Conservation (phyloP, 306 rosid genomes). For the Cucurbita ficifolia region DNA sequence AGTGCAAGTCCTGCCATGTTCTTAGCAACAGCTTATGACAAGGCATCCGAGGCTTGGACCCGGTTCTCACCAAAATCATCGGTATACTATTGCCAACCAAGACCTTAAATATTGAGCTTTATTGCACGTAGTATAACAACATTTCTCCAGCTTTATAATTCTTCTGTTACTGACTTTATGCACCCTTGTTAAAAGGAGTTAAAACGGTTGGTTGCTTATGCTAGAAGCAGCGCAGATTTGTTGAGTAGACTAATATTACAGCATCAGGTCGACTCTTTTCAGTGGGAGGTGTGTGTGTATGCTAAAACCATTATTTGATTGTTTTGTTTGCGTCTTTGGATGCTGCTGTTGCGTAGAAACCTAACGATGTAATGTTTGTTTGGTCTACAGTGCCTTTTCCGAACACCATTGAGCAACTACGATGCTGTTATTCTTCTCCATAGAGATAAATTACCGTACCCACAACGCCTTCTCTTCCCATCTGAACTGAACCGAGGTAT, state of each 20-base stretch:
- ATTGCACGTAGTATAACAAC: neutral
- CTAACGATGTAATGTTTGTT: neutral
- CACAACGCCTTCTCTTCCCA: constrained; percentile 80
- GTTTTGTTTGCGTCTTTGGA: neutral
- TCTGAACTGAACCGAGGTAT: constrained; percentile 62
- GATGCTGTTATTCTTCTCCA: constrained; percentile 81
- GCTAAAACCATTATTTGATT: neutral
- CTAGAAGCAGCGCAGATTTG: constrained; percentile 76
- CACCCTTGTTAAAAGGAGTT: constrained; percentile 43
- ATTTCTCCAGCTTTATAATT: neutral
- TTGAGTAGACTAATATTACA: constrained; percentile 43
- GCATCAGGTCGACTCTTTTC: constrained; percentile 43
- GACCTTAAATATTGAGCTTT: neutral
- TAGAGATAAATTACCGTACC: constrained; percentile 68
- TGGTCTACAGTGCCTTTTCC: constrained; percentile 63
- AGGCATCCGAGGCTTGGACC: constrained; percentile 86
- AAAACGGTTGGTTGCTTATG: constrained; percentile 73
- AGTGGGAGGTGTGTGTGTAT: constrained; percentile 74
- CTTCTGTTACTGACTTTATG: constrained; percentile 4
- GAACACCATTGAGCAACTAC: constrained; percentile 82
- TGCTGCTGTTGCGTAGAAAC: neutral
- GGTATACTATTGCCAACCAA: constrained; percentile 25
- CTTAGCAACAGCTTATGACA: constrained; percentile 72
- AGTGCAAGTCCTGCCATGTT: constrained; percentile 47
- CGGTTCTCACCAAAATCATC: constrained; percentile 42